phyloP scores from a whole-genome alignment of 2,329 filamentous ascomycete genomes.

The Talaromyces amestolkiae region DNA sequence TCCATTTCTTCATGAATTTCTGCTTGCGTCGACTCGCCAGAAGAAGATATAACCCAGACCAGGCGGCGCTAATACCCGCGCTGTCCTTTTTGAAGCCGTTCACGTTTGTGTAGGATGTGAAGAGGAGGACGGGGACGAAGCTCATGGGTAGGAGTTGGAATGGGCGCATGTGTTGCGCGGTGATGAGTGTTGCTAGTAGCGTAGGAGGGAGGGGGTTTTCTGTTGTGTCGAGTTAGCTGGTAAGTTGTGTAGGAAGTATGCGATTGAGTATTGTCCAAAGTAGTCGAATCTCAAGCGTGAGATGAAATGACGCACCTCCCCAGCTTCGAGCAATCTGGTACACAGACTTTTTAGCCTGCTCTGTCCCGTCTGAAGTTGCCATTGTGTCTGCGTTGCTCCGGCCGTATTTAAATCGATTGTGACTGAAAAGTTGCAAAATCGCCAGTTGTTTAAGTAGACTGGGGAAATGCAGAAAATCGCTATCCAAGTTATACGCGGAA shows the following conservation, averaged over 20 bases:
- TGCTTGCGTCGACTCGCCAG: slow-evolving; percentile 58
- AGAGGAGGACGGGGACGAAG: slow-evolving; percentile 64
- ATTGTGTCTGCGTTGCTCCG: background rate
- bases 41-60: slow-evolving; percentile 64
- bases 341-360: slow-evolving; percentile 39
- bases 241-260: background rate
- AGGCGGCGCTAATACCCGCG: slow-evolving; percentile 62
- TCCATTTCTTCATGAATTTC: slow-evolving; percentile 46
- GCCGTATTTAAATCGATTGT: too few relatives aligned
- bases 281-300: background rate
- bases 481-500: slow-evolving; percentile 25
- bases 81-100: slow-evolving; percentile 61
- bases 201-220: slow-evolving; percentile 65
- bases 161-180: slow-evolving; percentile 65
- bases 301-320: slow-evolving; percentile 38
- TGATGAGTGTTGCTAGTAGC: slow-evolving; percentile 63
- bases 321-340: slow-evolving; percentile 41
- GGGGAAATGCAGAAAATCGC: background rate
- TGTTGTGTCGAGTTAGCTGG: slow-evolving; percentile 32
- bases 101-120: slow-evolving; percentile 65
- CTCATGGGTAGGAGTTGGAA: slow-evolving; percentile 65
- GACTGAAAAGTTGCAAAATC: background rate
- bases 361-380: slow-evolving; percentile 27
- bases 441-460: background rate
- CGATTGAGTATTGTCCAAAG: background rate